A percentile compares a stretch with the other conserved stretches of the same genome.
Conservation (phyloP, 2,329 filamentous ascomycete genomes). For the Didymosphaeria variabile region DNA sequence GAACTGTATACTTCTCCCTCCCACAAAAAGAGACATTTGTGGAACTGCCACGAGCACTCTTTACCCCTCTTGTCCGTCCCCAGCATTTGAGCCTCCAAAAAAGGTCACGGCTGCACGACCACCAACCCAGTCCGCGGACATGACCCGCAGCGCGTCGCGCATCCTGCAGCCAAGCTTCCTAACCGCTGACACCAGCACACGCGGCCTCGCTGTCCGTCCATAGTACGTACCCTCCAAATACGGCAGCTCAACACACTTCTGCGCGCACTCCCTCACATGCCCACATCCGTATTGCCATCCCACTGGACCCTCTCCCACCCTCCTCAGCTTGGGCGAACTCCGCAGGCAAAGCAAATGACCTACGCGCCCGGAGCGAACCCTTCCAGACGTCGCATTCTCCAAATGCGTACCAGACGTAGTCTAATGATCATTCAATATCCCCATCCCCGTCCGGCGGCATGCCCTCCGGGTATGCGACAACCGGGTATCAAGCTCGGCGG, state of each 20-base stretch:
- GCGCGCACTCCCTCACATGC: neutral
- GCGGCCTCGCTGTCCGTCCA: neutral
- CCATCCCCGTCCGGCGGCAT: neutral
- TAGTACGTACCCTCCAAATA: conserved; percentile 2
- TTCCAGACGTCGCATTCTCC: too few relatives aligned
- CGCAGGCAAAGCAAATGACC: conserved; percentile 4
- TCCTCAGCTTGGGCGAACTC: neutral
- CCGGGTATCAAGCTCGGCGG: too few relatives aligned
- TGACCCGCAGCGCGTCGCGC: conserved; percentile 14
- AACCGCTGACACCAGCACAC: conserved; percentile 15
- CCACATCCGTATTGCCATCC: neutral
- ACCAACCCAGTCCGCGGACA: conserved; percentile 1
- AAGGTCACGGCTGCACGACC: neutral
- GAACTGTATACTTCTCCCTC: too few relatives aligned
- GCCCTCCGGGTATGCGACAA: too few relatives aligned
- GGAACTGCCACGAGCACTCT: too few relatives aligned
- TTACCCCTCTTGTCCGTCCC: too few relatives aligned
- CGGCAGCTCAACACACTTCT: conserved; percentile 5
- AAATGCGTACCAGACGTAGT: neutral
- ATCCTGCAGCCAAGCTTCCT: conserved; percentile 12
- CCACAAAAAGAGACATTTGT: too few relatives aligned
- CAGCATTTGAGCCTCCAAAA: too few relatives aligned
- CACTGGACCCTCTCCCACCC: neutral
- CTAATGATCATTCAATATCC: neutral
- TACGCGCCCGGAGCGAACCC: conserved; percentile 1